A percentile compares a stretch with the other conserved stretches of the same genome.
Evolutionary conservation across 164 flowering plant genomes (phyloP).

Genomic region (Cinnamomum micranthum): DNA sequence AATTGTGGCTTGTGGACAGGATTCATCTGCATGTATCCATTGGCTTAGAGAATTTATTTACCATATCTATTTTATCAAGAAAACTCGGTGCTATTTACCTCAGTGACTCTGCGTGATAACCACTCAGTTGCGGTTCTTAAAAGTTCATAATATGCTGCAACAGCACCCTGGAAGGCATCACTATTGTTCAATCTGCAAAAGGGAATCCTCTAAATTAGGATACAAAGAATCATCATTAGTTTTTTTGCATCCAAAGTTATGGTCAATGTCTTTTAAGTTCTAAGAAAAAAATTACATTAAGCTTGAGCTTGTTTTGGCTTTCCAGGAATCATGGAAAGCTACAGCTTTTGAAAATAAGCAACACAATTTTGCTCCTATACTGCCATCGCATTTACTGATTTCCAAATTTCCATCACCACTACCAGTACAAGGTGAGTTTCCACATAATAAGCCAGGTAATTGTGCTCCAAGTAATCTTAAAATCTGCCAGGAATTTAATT

Average conservation of each 20-base stretch:
- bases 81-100: conserved; percentile 47
- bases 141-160: conserved; percentile 59
- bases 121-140: conserved; percentile 66
- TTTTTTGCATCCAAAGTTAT: not conserved
- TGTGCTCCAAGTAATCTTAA: conserved; percentile 70
- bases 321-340: conserved; percentile 58
- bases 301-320: conserved; percentile 23
- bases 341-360: conserved; percentile 54
- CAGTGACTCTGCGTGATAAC: conserved; percentile 78
- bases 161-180: conserved; percentile 30
- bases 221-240: not conserved
- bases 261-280: not conserved
- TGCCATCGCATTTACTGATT: conserved; percentile 31
- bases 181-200: conserved; percentile 32
- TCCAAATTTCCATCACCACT: conserved; percentile 14
- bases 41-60: not conserved
- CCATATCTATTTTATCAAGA: not conserved
- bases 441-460: conserved; percentile 48
- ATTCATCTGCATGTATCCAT: too few species aligned
- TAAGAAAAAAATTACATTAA: conserved; percentile 24
- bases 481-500: conserved; percentile 90
- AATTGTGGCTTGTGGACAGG: too few species aligned
- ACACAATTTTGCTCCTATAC: conserved; percentile 38
- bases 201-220: not conserved
- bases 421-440: conserved; percentile 25